phyloP scores from a whole-genome alignment of 2,329 filamentous ascomycete genomes.

The Dactylellina sp. region DNA sequence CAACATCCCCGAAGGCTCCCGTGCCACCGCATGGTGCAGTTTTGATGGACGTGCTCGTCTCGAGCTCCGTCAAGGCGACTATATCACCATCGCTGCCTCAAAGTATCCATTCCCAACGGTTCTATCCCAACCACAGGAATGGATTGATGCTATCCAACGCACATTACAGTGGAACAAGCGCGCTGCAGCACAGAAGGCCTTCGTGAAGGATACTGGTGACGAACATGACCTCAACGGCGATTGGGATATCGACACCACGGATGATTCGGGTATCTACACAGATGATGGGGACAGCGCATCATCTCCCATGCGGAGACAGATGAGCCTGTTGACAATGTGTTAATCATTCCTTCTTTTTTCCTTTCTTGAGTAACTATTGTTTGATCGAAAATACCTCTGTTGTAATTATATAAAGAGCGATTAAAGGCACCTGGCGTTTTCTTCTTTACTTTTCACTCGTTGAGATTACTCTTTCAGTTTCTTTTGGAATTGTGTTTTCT shows the following conservation, averaged over 20 bases:
- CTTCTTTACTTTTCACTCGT: neutral
- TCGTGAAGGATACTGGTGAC: slow-evolving; percentile 66
- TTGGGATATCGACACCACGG: slow-evolving; percentile 89
- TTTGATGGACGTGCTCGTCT: slow-evolving; percentile 98
- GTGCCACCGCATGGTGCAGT: slow-evolving; percentile 93
- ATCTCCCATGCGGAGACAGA: slow-evolving; percentile 77
- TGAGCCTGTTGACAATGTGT: slow-evolving; percentile 76
- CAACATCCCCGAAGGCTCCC: slow-evolving; percentile 82
- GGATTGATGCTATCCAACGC: slow-evolving; percentile 94
- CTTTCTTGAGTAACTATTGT: slow-evolving; percentile 5
- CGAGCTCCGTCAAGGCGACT: slow-evolving; percentile 90
- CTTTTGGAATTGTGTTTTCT: slow-evolving; percentile 9
- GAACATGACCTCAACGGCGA: slow-evolving; percentile 68
- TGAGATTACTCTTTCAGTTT: slow-evolving; percentile 1
- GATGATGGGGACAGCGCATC: slow-evolving; percentile 77
- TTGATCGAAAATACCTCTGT: slow-evolving; percentile 1
- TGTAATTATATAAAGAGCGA: slow-evolving; percentile 44
- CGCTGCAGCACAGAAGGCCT: slow-evolving; percentile 90
- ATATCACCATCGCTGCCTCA: slow-evolving; percentile 93
- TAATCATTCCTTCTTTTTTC: slow-evolving; percentile 11
- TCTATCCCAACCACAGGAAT: slow-evolving; percentile 87
- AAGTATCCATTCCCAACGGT: slow-evolving; percentile 98
- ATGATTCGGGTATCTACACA: slow-evolving; percentile 75
- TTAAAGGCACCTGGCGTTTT: slow-evolving; percentile 18
- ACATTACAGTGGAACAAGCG: slow-evolving; percentile 95